A percentile compares a stretch with the other conserved stretches of the same genome.
These are phyloP conservation scores for Mycena albidolilacea DNA, from an alignment of 768 basidiomycete species.

Conservation along the genomic window DNA sequence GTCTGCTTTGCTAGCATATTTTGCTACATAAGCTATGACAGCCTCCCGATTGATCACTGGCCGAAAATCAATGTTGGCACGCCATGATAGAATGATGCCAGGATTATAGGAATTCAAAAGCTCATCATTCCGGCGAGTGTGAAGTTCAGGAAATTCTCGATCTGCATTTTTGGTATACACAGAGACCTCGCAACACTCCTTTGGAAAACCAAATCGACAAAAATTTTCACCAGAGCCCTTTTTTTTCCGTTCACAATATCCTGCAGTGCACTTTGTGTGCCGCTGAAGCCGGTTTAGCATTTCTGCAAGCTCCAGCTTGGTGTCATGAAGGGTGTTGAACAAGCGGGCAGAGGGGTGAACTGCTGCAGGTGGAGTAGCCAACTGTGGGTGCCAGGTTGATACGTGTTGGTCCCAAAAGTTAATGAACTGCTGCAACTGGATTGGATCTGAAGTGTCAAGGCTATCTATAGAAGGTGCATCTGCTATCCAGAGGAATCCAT, in stretches of 20 bases:
- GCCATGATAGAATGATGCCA: conserved; percentile 41
- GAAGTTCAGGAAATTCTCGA: background rate
- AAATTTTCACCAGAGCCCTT: conserved; percentile 38
- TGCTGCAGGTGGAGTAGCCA: conserved; percentile 19
- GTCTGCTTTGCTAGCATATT: conserved; percentile 39
- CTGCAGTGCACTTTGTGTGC: conserved; percentile 41
- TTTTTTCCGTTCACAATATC: conserved; percentile 6
- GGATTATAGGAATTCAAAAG: too few species aligned
- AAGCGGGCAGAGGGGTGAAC: too few species aligned
- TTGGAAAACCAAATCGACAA: conserved; percentile 44
- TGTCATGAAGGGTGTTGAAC: too few species aligned
- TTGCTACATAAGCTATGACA: conserved; percentile 40
- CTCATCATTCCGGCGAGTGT: too few species aligned
- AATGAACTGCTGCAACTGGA: conserved; percentile 25
- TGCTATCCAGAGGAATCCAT: conserved; percentile 47
- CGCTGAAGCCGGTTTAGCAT: conserved; percentile 43
- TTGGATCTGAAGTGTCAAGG: conserved; percentile 20
- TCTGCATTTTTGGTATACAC: background rate
- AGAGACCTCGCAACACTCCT: conserved; percentile 20
- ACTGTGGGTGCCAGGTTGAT: too few species aligned
- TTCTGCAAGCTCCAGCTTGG: conserved; percentile 42
- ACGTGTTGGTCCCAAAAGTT: too few species aligned
- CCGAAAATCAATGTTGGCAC: conserved; percentile 44
- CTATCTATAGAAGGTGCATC: conserved; percentile 43
- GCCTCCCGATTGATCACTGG: conserved; percentile 42